Evolutionary conservation across 331 rosid genomes (phyloP).

Genomic region (Erythrophleum ivorense): DNA sequence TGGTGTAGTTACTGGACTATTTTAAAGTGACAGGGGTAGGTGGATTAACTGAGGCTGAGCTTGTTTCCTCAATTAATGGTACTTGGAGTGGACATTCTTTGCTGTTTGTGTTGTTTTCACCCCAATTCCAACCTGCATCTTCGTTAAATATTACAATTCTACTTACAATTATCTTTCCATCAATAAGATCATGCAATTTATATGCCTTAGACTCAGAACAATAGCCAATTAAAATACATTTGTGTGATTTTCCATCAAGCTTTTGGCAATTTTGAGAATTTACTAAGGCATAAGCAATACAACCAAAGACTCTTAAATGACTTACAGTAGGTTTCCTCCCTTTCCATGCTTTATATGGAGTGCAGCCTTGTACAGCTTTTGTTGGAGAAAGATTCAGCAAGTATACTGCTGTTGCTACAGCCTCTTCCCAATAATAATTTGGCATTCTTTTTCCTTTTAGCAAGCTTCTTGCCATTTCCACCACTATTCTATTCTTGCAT

Average conservation of each 20-base stretch:
- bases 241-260: background rate
- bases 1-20: background rate
- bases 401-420: background rate
- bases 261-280: background rate
- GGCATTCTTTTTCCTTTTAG: background rate
- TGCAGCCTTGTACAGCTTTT: background rate
- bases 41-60: no score
- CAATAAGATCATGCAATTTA: background rate
- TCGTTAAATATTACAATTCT: background rate
- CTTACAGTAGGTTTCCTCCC: background rate
- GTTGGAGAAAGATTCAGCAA: background rate
- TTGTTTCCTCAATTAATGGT: background rate
- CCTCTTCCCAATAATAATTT: background rate
- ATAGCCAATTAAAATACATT: background rate
- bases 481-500: background rate
- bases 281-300: background rate
- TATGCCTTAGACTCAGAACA: background rate
- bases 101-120: no score
- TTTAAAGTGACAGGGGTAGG: background rate
- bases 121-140: no score
- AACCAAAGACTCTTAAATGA: background rate
- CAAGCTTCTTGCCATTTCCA: background rate
- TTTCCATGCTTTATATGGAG: constrained; percentile 28
- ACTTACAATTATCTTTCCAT: background rate
- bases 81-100: no score